Evolutionary conservation across 768 basidiomycete species (phyloP).

Genomic region (Leucocoprinus leucothites): DNA sequence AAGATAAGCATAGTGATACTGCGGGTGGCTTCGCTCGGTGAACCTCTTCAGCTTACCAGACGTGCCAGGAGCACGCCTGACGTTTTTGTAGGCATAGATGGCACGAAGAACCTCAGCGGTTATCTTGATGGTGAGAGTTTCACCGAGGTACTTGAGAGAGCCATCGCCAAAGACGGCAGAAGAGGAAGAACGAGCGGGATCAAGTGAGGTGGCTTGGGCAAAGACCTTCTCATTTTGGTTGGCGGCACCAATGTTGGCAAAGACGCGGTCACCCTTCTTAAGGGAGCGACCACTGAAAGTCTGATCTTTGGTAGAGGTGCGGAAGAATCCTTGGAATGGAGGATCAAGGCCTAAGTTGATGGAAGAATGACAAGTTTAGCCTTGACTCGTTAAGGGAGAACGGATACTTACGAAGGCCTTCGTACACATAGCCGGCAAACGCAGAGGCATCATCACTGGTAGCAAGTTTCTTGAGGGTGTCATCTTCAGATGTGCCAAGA

Average conservation of each 20-base stretch:
- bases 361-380: conserved; percentile 2
- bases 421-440: conserved; percentile 58
- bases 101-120: conserved; percentile 62
- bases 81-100: conserved; percentile 52
- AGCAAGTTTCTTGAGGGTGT: conserved; percentile 33
- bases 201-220: conserved; percentile 40
- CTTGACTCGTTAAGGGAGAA: background rate
- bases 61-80: conserved; percentile 65
- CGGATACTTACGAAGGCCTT: conserved; percentile 62
- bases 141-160: conserved; percentile 38
- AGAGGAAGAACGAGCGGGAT: conserved; percentile 43
- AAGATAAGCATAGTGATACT: conserved; percentile 55
- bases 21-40: conserved; percentile 42
- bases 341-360: conserved; percentile 60
- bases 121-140: conserved; percentile 56
- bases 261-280: conserved; percentile 51
- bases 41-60: conserved; percentile 67
- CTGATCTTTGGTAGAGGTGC: conserved; percentile 48
- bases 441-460: conserved; percentile 29
- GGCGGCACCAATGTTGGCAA: conserved; percentile 59
- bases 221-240: conserved; percentile 49
- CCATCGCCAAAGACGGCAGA: conserved; percentile 47
- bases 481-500: conserved; percentile 46
- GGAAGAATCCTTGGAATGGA: conserved; percentile 66
- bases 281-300: conserved; percentile 38